Evolutionary conservation across 192 early-diverging fungal species (phyloP), one percentile per base, ranked within the genome.

Genomic region (Funneliformis mosseae): DNA sequence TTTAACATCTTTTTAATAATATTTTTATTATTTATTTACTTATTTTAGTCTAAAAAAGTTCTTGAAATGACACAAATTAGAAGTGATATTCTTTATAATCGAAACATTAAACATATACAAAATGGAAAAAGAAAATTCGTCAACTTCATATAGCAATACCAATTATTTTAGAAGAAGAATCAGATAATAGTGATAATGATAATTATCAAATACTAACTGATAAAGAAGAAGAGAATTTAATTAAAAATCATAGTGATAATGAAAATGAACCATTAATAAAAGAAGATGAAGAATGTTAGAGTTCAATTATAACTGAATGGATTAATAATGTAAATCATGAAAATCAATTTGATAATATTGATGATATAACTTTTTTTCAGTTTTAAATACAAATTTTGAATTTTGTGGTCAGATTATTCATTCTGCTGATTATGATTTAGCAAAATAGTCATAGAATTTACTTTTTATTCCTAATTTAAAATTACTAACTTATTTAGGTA

Each of bases 11-110:
- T 33, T 33, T 64, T 10, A 50, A 50, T 23, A 6, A 43, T 3
- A 50, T 11, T 46, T 50, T 33, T 50, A 4, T 43, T 23, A 74
- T 50, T 74, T 18, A 28, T 18, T 70, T 70, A 41, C 3, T 39
- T 33, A 33, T 50, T 28, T 39, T 28, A 76, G 74, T 8, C 55
- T 61, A 60, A 61, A 8, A 76, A 76, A 60, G 74, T 76, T 27
- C 46, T 77, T 8, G 45, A 16, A 74, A 74, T 74, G 10, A 23
- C 21, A 8, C 50, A 77, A 64, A 61, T 77, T 43, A 12, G 55
- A n/a, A 27, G 60, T 27, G 39, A 77, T 23, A 76, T 76, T 60
- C 39, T 76, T 42, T 60, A 63, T 25, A 23, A 76, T 63, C 0
- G 21, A 43, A 38, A 63, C 43, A 63, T 60, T 64, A 60, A 39